Evolutionary conservation across 1,284 basidiomycete species (phyloP).

Genomic region (Phellopilus nigrolimitatus): DNA sequence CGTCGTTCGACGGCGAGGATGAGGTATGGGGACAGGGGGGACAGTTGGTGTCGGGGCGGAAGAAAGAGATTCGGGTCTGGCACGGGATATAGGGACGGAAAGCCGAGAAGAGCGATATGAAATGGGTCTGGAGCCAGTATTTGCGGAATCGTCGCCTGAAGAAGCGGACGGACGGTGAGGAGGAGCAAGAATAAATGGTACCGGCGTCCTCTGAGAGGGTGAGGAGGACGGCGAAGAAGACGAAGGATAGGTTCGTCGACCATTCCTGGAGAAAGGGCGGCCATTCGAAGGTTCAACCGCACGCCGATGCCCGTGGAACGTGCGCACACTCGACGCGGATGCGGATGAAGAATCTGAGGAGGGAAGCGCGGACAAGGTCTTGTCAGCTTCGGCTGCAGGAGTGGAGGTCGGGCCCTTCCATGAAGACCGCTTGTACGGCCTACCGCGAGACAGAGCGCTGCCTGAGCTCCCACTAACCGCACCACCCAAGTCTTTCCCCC

Average conservation of each 20-base stretch:
- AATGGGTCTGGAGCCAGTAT: conserved; percentile 1
- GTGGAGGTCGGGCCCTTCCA: conserved; percentile 6
- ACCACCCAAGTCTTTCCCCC: conserved; percentile 30
- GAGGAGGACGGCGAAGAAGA: conserved; percentile 50
- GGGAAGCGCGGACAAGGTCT: conserved; percentile 24
- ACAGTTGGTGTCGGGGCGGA: neutral
- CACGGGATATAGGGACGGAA: neutral
- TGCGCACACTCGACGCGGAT: conserved; percentile 24
- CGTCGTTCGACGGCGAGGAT: conserved; percentile 10
- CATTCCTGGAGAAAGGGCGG: conserved; percentile 20
- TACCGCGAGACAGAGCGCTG: conserved; percentile 41
- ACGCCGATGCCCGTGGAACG: conserved; percentile 25
- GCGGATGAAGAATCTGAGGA: conserved; percentile 26
- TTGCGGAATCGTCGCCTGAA: neutral
- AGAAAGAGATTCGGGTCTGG: neutral
- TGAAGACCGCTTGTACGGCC: conserved; percentile 45
- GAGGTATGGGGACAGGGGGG: neutral
- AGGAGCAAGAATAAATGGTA: conserved; percentile 30
- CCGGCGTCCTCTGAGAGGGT: conserved; percentile 36
- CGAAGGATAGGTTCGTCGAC: conserved; percentile 15
- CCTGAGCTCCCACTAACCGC: neutral
- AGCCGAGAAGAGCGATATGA: neutral
- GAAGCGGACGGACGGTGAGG: conserved; percentile 17
- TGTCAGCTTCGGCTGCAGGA: neutral
- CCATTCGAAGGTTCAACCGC: conserved; percentile 10